Percentiles rank a stretch among this genome's conserved stretches.
These are phyloP conservation scores for Hemisphaericaspora xylanilytica DNA, from an alignment of 1,139 yeast species.

Conservation along the genomic window DNA sequence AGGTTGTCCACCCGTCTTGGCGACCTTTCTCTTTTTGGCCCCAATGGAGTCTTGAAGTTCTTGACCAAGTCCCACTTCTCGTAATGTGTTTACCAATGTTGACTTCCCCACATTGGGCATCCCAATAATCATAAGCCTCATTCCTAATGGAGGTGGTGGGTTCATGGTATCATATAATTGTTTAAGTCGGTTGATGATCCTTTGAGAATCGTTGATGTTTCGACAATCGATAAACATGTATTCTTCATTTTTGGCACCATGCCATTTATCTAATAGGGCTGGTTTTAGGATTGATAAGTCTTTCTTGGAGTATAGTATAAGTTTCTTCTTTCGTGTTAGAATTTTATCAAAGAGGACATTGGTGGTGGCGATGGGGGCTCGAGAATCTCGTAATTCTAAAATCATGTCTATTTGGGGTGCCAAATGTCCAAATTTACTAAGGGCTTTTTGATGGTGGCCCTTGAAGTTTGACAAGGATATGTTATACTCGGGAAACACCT, in stretches of 20 bases:
- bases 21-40: conserved; percentile 60
- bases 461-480: conserved; percentile 77
- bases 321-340: conserved; percentile 54
- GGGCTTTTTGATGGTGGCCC: conserved; percentile 87
- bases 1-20: conserved; percentile 82
- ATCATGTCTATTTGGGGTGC: conserved; percentile 81
- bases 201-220: conserved; percentile 47
- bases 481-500: conserved; percentile 63
- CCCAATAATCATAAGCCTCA: conserved; percentile 75
- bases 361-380: conserved; percentile 85
- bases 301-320: conserved; percentile 67
- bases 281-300: conserved; percentile 46
- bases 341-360: conserved; percentile 77
- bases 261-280: conserved; percentile 51
- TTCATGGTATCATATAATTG: conserved; percentile 42
- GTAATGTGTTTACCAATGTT: conserved; percentile 73
- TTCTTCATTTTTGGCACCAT: conserved; percentile 45
- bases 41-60: conserved; percentile 20
- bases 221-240: conserved; percentile 64
- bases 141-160: conserved; percentile 81
- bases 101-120: conserved; percentile 99
- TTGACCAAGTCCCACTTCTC: conserved; percentile 48
- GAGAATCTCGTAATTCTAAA: conserved; percentile 79
- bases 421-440: conserved; percentile 63
- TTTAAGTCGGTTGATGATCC: conserved; percentile 50